Percentiles rank a stretch among this genome's conserved stretches.
These are phyloP conservation scores for Tuber microsphaerosporum DNA, from an alignment of 495 filamentous ascomycete genomes.

Conservation along the genomic window DNA sequence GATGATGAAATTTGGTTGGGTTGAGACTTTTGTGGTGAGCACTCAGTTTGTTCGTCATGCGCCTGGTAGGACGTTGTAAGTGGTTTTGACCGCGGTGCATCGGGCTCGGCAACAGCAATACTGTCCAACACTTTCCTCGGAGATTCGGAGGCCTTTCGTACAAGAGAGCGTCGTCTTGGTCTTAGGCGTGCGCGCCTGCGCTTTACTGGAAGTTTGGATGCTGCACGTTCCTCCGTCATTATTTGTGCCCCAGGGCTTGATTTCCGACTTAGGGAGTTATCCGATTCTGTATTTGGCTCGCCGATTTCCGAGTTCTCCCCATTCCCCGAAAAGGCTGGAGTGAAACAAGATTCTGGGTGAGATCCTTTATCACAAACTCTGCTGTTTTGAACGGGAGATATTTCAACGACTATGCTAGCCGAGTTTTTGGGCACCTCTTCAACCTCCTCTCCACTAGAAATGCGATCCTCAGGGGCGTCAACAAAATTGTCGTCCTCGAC, in stretches of 20 bases:
- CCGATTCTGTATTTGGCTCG: neutral
- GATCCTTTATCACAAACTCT: neutral
- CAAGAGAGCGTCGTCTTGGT: neutral
- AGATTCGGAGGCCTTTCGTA: neutral
- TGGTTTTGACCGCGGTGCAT: neutral
- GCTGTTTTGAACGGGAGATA: neutral
- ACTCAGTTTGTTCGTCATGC: neutral
- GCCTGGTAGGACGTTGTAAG: neutral
- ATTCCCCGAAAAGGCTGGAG: neutral
- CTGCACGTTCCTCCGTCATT: constrained; percentile 27
- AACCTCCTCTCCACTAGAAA: neutral
- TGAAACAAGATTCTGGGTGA: neutral
- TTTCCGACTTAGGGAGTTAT: neutral
- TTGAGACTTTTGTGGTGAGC: neutral
- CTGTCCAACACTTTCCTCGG: neutral
- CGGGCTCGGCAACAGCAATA: neutral
- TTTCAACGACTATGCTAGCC: neutral
- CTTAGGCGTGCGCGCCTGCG: neutral
- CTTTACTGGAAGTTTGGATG: constrained; percentile 10
- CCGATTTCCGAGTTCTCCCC: neutral
- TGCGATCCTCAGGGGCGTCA: constrained; percentile 23
- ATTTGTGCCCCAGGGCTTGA: constrained; percentile 27
- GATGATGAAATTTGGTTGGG: neutral
- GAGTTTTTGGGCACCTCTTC: neutral
- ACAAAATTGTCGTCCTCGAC: constrained; percentile 30